Conservation (phyloP, 192 early-diverging fungal genomes). For the Obelidium mucronatum region DNA sequence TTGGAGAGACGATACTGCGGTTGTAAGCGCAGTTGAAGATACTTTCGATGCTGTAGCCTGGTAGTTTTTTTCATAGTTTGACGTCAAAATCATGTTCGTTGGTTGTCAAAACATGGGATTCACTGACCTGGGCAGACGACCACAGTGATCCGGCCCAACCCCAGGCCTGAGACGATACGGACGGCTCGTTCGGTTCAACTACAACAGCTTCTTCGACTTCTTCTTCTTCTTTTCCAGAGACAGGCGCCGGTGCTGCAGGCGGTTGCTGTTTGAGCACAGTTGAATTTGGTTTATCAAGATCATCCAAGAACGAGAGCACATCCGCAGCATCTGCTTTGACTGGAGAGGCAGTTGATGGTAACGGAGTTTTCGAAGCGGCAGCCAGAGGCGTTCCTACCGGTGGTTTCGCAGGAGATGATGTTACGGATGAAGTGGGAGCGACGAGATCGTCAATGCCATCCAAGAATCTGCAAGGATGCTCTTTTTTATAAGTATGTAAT, state of each 20-base stretch:
- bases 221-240: background rate
- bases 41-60: conserved; percentile 39
- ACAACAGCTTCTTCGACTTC: no score
- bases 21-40: conserved; percentile 32
- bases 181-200: background rate
- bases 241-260: background rate
- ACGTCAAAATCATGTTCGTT: background rate
- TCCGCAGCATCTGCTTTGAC: conserved; percentile 16
- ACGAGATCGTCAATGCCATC: conserved; percentile 27
- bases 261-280: background rate
- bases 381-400: background rate
- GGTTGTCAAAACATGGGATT: no score
- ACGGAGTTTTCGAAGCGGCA: no score
- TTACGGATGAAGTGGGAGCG: background rate
- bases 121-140: conserved; percentile 19
- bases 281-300: conserved; percentile 18
- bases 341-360: background rate
- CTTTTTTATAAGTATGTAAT: background rate
- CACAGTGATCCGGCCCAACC: conserved; percentile 33
- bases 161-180: background rate
- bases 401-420: background rate
- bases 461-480: conserved; percentile 23
- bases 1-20: conserved; percentile 45
- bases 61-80: background rate
- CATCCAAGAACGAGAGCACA: conserved; percentile 55